Conservation (phyloP, 495 filamentous ascomycete genomes). For the Xylaria bambusicola region DNA sequence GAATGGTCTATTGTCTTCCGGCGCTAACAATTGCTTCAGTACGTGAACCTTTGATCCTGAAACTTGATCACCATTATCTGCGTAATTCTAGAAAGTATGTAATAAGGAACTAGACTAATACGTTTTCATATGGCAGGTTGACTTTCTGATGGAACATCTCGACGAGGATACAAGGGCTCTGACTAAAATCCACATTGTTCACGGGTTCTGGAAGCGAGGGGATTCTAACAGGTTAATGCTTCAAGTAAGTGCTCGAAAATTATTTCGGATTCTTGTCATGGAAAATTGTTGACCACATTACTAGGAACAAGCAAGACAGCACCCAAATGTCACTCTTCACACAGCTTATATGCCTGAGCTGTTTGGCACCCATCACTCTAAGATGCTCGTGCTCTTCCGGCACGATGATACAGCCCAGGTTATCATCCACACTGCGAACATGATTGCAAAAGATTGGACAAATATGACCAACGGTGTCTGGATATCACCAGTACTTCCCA, state of each 20-base stretch:
- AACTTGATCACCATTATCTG: no score
- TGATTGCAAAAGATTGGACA: conserved; percentile 81
- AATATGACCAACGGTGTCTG: conserved; percentile 88
- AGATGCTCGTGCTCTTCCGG: conserved; percentile 82
- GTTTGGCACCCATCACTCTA: conserved; percentile 80
- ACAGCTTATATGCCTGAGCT: conserved; percentile 80
- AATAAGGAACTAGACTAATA: no score
- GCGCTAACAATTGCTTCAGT: no score
- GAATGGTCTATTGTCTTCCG: no score
- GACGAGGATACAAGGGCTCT: conserved; percentile 66
- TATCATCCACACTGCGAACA: conserved; percentile 87
- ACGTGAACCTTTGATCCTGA: no score
- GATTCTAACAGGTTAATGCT: conserved; percentile 61
- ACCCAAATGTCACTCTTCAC: conserved; percentile 68
- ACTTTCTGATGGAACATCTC: conserved; percentile 65
- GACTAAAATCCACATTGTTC: conserved; percentile 74
- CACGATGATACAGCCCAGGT: conserved; percentile 78
- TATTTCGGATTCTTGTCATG: no score
- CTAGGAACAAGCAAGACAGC: conserved; percentile 58
- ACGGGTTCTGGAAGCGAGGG: conserved; percentile 85
- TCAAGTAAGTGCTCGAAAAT: conserved; percentile 60
- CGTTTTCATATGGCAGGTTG: no score
- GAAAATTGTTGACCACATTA: conserved; percentile 19
- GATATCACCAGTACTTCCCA: conserved; percentile 73
- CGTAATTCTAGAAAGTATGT: no score